Evolutionary conservation across 345 rosid genomes (phyloP), one percentile per base, ranked within the genome.

Genomic region (Euclidium syriacum): DNA sequence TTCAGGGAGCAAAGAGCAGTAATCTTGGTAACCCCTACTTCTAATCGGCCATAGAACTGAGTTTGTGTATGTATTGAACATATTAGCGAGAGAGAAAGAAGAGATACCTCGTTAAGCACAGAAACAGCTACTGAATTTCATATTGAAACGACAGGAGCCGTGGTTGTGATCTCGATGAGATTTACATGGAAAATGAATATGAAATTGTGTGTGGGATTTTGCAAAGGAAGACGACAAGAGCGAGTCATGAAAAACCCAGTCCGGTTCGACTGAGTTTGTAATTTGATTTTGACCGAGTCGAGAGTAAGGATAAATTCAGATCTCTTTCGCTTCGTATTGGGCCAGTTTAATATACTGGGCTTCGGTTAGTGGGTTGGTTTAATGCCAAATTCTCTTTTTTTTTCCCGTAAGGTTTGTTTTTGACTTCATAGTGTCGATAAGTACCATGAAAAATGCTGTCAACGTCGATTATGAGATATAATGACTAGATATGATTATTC

Each of bases 21-120:
- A 73, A 46, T 83, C 95, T 14, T 77, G 68, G 61, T 81, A 66
- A 49, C 82, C 87, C 44, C 70, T 75, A 38, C 55, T 52, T 62
- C 80, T 61, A 56, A 83, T 72, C 4, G 85, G 70, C 48, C 83
- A 53, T 25, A 71, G 23, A 53, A 74, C 44, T 35, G 91, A 83
- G 77, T 72, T 78, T 59, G 75, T 22, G 58, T 73, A 84, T 64
- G 82, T 48, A 65, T 75, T 59, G 70, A 79, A 72, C 91, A 84
- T 84, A 6, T 26, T 64, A 44, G 10, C 8, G 18, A 12, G 3
- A 10, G 36, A 48, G 24, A 10, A n/a, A 6, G 55, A 35, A 3
- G 10, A 26, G 11, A 9, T 35, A 5, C 20, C 23, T 22, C 7
- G 64, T 47, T 47, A n/a, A 46, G 16, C 16, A 38, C 6, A 55